Percentiles rank a stretch among this genome's conserved stretches.
Evolutionary conservation across 495 filamentous ascomycete genomes (phyloP).

Genomic region (Tuber umbilicatum): DNA sequence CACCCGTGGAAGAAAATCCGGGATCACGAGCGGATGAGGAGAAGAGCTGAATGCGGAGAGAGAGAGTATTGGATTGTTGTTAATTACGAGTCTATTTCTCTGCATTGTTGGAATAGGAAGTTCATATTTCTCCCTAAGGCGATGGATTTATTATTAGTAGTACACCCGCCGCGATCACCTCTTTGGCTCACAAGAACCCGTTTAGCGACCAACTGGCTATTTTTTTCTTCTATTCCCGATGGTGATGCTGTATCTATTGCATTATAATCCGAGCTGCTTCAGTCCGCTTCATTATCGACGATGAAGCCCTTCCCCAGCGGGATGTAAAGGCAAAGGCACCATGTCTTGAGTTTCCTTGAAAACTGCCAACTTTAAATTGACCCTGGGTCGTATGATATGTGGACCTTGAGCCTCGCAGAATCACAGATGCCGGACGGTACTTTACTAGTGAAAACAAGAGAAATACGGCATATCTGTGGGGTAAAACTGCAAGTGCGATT

Average conservation of each 20-base stretch:
- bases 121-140: neutral
- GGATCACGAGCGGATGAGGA: neutral
- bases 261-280: neutral
- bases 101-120: neutral
- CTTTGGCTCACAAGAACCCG: neutral
- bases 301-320: neutral
- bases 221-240: neutral
- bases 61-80: neutral
- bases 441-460: neutral
- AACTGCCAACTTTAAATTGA: neutral
- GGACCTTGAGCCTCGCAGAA: neutral
- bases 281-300: neutral
- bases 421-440: neutral
- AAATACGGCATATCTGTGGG: neutral
- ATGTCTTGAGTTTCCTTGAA: neutral
- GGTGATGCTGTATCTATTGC: neutral
- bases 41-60: neutral
- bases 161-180: neutral
- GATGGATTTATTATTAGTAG: neutral
- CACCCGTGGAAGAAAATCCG: neutral
- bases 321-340: neutral
- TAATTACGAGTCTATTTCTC: neutral
- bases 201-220: neutral
- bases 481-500: neutral
- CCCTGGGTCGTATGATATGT: neutral